Evolutionary conservation across 441 rosid genomes (phyloP).

Genomic region (Aquilaria agallochum): DNA sequence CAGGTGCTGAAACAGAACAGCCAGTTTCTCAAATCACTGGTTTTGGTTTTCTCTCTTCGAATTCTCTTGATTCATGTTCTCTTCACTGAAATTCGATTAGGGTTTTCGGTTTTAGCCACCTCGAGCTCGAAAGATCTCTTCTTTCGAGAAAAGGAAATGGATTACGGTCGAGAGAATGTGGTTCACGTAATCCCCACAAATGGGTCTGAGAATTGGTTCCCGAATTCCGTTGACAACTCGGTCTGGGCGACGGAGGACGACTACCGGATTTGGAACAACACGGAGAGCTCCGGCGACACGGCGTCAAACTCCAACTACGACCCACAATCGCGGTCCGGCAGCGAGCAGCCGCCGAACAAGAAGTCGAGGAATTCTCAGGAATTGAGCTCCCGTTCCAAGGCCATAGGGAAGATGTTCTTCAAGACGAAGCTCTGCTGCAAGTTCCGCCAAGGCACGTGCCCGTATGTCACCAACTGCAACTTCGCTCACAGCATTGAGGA

Average conservation of each 20-base stretch:
- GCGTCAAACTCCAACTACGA: constrained; percentile 40
- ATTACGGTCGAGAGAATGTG: constrained; percentile 54
- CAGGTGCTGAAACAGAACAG: too few species aligned
- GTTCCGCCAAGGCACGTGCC: constrained; percentile 80
- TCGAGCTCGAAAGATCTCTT: too few species aligned
- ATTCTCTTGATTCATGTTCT: too few species aligned
- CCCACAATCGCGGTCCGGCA: constrained; percentile 41
- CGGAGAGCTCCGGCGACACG: constrained; percentile 24
- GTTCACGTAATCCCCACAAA: constrained; percentile 54
- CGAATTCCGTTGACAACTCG: constrained; percentile 38
- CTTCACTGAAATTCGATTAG: too few species aligned
- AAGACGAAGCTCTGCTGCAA: constrained; percentile 91
- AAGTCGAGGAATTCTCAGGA: constrained; percentile 53
- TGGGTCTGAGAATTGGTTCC: constrained; percentile 47
- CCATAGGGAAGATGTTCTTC: constrained; percentile 90
- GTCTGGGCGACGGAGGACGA: constrained; percentile 87
- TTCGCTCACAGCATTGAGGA: constrained; percentile 94
- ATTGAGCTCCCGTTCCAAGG: constrained; percentile 45
- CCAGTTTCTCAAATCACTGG: too few species aligned
- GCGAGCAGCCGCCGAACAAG: constrained; percentile 58
- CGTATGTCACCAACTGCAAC: constrained; percentile 81
- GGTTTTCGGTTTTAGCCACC: too few species aligned
- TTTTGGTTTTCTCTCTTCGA: too few species aligned
- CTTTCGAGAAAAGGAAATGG: constrained; percentile 28
- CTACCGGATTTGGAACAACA: constrained; percentile 46